Base-by-base conservation (phyloP, 106 monocot species). In the Platanthera zijinensis region DNA sequence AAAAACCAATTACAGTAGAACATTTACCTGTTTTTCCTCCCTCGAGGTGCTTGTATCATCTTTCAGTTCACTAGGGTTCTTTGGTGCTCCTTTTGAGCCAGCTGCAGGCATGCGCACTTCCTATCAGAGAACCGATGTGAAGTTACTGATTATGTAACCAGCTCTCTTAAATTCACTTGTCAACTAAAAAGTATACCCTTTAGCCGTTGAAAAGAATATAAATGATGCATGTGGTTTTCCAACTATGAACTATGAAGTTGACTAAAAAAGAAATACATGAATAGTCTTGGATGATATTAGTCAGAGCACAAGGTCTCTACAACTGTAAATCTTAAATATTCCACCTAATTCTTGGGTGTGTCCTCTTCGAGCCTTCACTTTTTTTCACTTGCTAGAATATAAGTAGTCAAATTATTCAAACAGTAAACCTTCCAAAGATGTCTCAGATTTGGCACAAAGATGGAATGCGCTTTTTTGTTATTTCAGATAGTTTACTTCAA, bases 31-130 rank as follows among this genome's bases (percentile, higher is more conserved):
- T 62, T 97, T 97, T 83, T 97, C 97, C 54, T 89, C 91, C 22
- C 97, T 84, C 51, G 97, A 84, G 48, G 91, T 46, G 69, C 83
- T 89, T 79, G 97, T 94, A 61, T 94, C 91, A 74, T 97, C 91
- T 82, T 97, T 97, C 74, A 97, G 50, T 80, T 94, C 82, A 53
- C 84, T 75, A 75, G 85, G 89, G 74, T 88, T 93, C 88, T 86
- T 97, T 13, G 87, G 82, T 19, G 76, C 86, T 46, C 89, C 87
- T 82, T 97, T 97, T 9, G 89, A 72, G 45, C 97, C 93, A 80
- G 93, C 89, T 51, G 97, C 94, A 57, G 97, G 93, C 84, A 97
- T 91, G 71, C 97, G 85, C 64, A 97, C 97, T 82, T 97, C 97
- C 97, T 97, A 79, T 52, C 50, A 80, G 32, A 72, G 54, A 48